Conservation (phyloP, 2,329 filamentous ascomycete species). For the Diplodia sapinea region DNA sequence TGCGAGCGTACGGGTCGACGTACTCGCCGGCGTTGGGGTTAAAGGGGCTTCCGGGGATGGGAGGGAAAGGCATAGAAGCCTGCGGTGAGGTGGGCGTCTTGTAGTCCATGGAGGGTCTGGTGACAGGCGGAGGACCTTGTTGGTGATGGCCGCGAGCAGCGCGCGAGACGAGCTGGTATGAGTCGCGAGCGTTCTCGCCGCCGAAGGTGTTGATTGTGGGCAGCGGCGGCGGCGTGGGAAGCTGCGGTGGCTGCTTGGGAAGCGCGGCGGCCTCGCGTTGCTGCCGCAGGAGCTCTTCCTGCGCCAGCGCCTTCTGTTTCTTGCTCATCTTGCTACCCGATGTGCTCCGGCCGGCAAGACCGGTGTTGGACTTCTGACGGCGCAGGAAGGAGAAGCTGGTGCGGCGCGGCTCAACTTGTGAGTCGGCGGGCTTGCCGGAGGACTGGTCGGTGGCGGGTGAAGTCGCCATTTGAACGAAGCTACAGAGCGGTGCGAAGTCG, state of each 20-base stretch:
- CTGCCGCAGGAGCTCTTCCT: slow-evolving; percentile 60
- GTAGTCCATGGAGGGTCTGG: slow-evolving; percentile 43
- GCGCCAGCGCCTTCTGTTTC: slow-evolving; percentile 58
- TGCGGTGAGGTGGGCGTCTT: slow-evolving; percentile 46
- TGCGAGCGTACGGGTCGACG: slow-evolving; percentile 79
- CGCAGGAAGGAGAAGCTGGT: slow-evolving; percentile 48
- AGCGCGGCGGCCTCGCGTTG: slow-evolving; percentile 62
- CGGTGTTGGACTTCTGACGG: slow-evolving; percentile 44
- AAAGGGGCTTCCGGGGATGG: slow-evolving; percentile 26
- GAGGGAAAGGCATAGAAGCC: slow-evolving; percentile 37
- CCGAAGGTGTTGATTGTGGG: slow-evolving; percentile 63
- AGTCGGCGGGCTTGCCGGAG: slow-evolving; percentile 12
- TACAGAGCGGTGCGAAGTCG: slow-evolving; percentile 7
- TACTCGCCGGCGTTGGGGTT: slow-evolving; percentile 56
- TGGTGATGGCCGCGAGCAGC: slow-evolving; percentile 49
- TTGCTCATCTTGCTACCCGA: slow-evolving; percentile 58
- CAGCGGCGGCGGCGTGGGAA: slow-evolving; percentile 57
- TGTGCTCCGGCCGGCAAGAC: slow-evolving; percentile 37
- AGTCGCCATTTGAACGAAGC: slow-evolving; percentile 19
- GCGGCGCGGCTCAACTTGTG: slow-evolving; percentile 27
- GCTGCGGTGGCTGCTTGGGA: slow-evolving; percentile 65
- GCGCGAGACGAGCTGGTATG: slow-evolving; percentile 66
- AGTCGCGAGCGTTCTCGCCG: slow-evolving; percentile 67
- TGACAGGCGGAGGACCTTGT: slow-evolving; percentile 19
- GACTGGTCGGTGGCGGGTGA: slow-evolving; percentile 11